These are phyloP conservation scores for Diaporthe citrichinensis DNA, from an alignment of 2,329 filamentous ascomycete genomes.

Conservation along the genomic window DNA sequence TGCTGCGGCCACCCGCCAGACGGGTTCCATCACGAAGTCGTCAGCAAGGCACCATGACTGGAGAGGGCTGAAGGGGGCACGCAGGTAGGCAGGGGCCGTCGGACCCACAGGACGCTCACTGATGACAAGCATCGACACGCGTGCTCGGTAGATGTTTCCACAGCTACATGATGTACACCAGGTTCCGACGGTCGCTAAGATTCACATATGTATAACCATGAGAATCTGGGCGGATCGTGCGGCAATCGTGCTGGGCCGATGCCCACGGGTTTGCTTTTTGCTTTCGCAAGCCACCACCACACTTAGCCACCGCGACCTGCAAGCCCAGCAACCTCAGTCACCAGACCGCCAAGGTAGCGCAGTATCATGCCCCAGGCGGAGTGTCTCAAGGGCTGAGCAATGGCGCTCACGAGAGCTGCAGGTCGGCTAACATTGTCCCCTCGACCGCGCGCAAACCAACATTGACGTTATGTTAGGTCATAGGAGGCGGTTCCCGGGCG, in stretches of 20 bases:
- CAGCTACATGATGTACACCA: constrained; percentile 12
- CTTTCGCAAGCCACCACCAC: constrained; percentile 32
- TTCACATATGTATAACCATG: constrained; percentile 24
- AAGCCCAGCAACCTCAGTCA: constrained; percentile 24
- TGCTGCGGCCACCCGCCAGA: constrained; percentile 6
- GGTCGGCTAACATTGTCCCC: constrained; percentile 1
- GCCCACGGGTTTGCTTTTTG: constrained; percentile 21
- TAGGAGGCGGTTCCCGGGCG: constrained; percentile 21
- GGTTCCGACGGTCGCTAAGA: constrained; percentile 12
- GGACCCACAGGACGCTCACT: neutral
- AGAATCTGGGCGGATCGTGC: constrained; percentile 23
- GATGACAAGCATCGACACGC: constrained; percentile 12
- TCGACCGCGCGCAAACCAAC: constrained; percentile 1
- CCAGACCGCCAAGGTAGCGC: constrained; percentile 31
- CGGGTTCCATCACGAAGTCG: constrained; percentile 19
- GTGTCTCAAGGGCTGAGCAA: constrained; percentile 27
- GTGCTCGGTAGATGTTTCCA: constrained; percentile 20
- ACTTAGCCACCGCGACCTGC: constrained; percentile 20
- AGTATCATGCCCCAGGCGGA: constrained; percentile 10
- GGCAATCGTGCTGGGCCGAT: constrained; percentile 22
- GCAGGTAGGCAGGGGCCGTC: neutral
- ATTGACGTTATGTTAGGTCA: constrained; percentile 19
- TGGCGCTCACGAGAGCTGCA: constrained; percentile 29
- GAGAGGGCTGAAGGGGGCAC: neutral
- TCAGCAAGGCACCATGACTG: neutral